Evolutionary conservation across 108 stramenopile species (phyloP).

Genomic region (Nitzschia palea): DNA sequence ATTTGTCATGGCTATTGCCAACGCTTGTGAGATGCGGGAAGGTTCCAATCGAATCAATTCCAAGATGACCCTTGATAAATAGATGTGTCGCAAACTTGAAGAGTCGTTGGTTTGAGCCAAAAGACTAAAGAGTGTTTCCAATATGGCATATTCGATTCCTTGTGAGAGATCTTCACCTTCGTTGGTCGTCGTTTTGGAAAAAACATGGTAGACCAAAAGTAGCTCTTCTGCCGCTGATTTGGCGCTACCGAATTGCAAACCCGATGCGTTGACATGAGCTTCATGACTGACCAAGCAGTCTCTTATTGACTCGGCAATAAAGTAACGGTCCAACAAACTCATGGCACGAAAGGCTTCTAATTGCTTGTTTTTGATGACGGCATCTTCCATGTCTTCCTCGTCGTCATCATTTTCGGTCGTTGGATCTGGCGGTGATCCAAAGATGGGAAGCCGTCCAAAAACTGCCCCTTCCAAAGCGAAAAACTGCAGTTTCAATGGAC

Average conservation of each 20-base stretch:
- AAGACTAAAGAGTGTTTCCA: constrained; percentile 71
- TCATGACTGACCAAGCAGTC: constrained; percentile 76
- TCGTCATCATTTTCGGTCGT: constrained; percentile 66
- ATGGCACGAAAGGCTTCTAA: constrained; percentile 59
- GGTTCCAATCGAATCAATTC: constrained; percentile 80
- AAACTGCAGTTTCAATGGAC: constrained; percentile 24
- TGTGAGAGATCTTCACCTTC: constrained; percentile 27
- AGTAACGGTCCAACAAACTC: constrained; percentile 72
- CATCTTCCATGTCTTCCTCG: constrained; percentile 49
- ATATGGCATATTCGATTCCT: constrained; percentile 71
- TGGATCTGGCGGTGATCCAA: constrained; percentile 62
- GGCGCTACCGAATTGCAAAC: constrained; percentile 60
- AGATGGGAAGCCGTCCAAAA: constrained; percentile 85
- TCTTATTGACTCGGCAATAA: constrained; percentile 69
- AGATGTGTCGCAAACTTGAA: constrained; percentile 42
- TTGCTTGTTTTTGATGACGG: constrained; percentile 52
- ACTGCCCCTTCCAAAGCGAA: constrained; percentile 53
- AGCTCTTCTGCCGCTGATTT: constrained; percentile 79
- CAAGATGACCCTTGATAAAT: constrained; percentile 72
- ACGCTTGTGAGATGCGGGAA: constrained; percentile 59
- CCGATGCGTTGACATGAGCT: constrained; percentile 61
- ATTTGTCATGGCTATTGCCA: constrained; percentile 65
- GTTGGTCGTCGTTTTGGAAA: constrained; percentile 6
- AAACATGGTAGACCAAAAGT: constrained; percentile 53
- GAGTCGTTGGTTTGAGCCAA: constrained; percentile 51